phyloP scores from a whole-genome alignment of 1,139 yeast genomes.

The Yamadazyma aaseri region DNA sequence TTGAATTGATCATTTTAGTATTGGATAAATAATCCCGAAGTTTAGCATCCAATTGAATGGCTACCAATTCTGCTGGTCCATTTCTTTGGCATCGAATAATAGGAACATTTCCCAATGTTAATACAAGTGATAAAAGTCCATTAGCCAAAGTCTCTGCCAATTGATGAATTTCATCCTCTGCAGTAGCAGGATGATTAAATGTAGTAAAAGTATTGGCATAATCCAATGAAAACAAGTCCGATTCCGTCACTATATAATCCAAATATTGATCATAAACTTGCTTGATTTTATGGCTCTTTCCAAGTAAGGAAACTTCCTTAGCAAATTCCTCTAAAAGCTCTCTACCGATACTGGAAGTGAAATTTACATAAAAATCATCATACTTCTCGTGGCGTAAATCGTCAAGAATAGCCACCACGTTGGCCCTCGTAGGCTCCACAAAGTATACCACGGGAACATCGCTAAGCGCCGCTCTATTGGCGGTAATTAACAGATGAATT shows the following conservation, averaged over 20 bases:
- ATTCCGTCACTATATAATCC: constrained; percentile 90
- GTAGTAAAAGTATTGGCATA: constrained; percentile 61
- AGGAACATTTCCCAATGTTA: constrained; percentile 76
- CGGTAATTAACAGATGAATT: constrained; percentile 71
- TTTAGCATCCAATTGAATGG: constrained; percentile 78
- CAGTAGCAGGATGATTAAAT: constrained; percentile 67
- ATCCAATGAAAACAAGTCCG: constrained; percentile 82
- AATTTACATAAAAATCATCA: constrained; percentile 78
- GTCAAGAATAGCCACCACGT: constrained; percentile 62
- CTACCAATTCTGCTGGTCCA: constrained; percentile 94
- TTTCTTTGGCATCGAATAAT: constrained; percentile 88
- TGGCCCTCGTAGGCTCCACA: constrained; percentile 81
- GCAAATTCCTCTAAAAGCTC: constrained; percentile 87
- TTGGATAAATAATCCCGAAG: constrained; percentile 83
- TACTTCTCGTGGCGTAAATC: constrained; percentile 77
- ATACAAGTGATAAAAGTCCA: constrained; percentile 75
- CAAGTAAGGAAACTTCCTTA: constrained; percentile 69
- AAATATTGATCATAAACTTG: constrained; percentile 94
- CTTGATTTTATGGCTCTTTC: constrained; percentile 66
- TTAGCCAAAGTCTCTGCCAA: constrained; percentile 70
- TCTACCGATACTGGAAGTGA: constrained; percentile 76
- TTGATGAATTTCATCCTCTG: constrained; percentile 70
- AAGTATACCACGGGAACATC: constrained; percentile 95
- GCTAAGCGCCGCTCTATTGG: constrained; percentile 74
- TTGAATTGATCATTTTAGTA: constrained; percentile 36